Conservation (phyloP, 1,139 yeast species). For the Fermentozyma sake region DNA sequence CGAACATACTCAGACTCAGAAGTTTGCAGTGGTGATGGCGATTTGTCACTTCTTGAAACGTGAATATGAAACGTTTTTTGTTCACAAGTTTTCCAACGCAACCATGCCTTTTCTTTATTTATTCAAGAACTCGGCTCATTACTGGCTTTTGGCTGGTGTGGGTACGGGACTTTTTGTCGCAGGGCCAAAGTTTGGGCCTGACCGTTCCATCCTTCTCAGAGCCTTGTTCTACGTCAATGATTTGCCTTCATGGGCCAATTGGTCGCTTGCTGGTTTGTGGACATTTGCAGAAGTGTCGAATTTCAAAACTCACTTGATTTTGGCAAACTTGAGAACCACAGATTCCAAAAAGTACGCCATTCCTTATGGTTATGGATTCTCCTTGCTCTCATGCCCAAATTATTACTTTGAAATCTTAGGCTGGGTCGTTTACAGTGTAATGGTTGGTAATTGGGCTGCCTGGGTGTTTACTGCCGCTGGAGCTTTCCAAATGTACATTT, state of each 20-base stretch:
- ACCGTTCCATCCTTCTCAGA: constrained; percentile 5
- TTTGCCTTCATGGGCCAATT: constrained; percentile 19
- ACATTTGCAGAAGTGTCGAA: constrained; percentile 67
- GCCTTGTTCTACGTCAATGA: constrained; percentile 22
- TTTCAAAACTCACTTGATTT: constrained; percentile 59
- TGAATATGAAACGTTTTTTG: constrained; percentile 77
- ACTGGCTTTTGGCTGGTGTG: constrained; percentile 85
- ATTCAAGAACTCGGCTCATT: constrained; percentile 85
- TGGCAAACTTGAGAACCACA: constrained; percentile 51
- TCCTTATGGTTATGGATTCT: constrained; percentile 45
- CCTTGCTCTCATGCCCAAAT: constrained; percentile 66
- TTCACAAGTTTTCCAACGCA: constrained; percentile 79
- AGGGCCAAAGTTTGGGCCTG: constrained; percentile 49
- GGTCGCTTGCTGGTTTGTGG: constrained; percentile 49
- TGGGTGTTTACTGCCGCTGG: constrained; percentile 68
- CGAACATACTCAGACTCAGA: constrained; percentile 49
- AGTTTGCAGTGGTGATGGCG: constrained; percentile 48
- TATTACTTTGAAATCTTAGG: constrained; percentile 80
- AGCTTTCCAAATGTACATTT: constrained; percentile 69
- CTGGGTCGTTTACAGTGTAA: constrained; percentile 66
- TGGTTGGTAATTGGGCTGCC: constrained; percentile 76
- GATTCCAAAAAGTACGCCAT: constrained; percentile 38
- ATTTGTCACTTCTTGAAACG: constrained; percentile 80
- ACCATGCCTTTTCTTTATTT: constrained; percentile 90
- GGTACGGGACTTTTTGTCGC: constrained; percentile 57